Percentiles rank a stretch among this genome's conserved stretches.
These are phyloP conservation scores for Cystofilobasidium macerans DNA, from an alignment of 768 basidiomycete genomes.

Conservation along the genomic window DNA sequence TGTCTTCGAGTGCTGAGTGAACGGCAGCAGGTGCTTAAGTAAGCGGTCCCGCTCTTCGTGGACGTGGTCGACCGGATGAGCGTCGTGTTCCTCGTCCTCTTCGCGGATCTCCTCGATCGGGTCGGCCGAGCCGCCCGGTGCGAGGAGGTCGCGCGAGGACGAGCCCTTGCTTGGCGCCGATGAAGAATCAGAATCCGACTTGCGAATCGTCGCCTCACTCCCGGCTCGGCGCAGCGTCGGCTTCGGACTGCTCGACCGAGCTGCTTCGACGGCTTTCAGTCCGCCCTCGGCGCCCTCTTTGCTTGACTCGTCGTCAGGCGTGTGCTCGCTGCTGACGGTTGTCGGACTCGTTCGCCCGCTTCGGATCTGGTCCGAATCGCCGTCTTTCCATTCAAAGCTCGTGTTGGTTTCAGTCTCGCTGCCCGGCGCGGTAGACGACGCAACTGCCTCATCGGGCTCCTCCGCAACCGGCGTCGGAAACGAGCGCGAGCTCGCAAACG, in stretches of 20 bases:
- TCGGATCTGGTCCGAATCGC: constrained; percentile 27
- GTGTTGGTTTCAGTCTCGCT: constrained; percentile 28
- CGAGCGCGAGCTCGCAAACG: constrained; percentile 10
- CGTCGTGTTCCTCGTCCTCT: constrained; percentile 31
- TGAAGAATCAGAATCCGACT: constrained; percentile 27
- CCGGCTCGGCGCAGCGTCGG: constrained; percentile 7
- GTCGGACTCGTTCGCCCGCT: constrained; percentile 34
- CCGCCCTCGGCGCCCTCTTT: constrained; percentile 23
- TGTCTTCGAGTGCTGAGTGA: constrained; percentile 51
- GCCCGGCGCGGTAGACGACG: constrained; percentile 17
- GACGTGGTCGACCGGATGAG: constrained; percentile 20
- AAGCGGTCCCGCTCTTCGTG: constrained; percentile 30
- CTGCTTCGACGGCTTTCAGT: too few relatives aligned
- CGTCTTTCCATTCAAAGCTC: constrained; percentile 29
- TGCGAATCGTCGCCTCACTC: constrained; percentile 37
- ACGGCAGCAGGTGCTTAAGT: constrained; percentile 47
- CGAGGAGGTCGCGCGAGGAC: constrained; percentile 3
- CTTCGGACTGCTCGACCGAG: too few relatives aligned
- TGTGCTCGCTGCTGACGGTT: constrained; percentile 32
- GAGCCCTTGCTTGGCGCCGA: not conserved
- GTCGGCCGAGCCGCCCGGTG: not conserved
- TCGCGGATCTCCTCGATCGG: constrained; percentile 32
- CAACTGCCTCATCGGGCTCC: constrained; percentile 27
- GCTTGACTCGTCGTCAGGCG: constrained; percentile 27
- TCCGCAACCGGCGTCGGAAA: constrained; percentile 10